Conservation (phyloP, 2,329 filamentous ascomycete genomes). For the Stemphylium vesicarium region DNA sequence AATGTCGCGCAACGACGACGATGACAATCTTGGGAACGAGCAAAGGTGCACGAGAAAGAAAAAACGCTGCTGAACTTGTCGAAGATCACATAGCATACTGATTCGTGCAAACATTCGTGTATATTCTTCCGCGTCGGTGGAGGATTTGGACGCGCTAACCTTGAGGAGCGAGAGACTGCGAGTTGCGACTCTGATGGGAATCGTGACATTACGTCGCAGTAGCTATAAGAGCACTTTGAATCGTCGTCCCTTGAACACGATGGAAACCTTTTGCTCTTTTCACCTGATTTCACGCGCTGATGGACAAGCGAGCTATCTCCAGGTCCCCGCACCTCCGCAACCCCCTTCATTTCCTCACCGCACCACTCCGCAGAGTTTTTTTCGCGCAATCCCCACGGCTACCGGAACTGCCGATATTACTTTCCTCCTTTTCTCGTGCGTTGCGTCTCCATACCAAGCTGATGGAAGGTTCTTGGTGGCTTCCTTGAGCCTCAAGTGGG, state of each 20-base stretch:
- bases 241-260: background rate
- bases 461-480: conserved; percentile 14
- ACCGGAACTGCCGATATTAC: conserved; percentile 11
- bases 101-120: background rate
- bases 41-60: background rate
- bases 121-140: background rate
- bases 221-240: background rate
- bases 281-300: background rate
- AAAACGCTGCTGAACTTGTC: background rate
- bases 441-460: conserved; percentile 6
- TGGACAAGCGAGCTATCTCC: background rate
- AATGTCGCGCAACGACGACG: background rate
- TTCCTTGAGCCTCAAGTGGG: conserved; percentile 19
- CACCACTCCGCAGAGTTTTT: conserved; percentile 9
- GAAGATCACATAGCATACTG: background rate
- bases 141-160: background rate
- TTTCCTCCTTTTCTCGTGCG: conserved; percentile 6
- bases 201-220: background rate
- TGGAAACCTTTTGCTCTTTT: background rate
- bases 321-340: conserved; percentile 12
- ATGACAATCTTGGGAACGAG: background rate
- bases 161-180: background rate
- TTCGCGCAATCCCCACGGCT: conserved; percentile 8
- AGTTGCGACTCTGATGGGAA: background rate
- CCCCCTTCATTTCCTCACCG: conserved; percentile 10